Conservation (phyloP, 148 eudicot genomes). For the Chenopodium formosanum region DNA sequence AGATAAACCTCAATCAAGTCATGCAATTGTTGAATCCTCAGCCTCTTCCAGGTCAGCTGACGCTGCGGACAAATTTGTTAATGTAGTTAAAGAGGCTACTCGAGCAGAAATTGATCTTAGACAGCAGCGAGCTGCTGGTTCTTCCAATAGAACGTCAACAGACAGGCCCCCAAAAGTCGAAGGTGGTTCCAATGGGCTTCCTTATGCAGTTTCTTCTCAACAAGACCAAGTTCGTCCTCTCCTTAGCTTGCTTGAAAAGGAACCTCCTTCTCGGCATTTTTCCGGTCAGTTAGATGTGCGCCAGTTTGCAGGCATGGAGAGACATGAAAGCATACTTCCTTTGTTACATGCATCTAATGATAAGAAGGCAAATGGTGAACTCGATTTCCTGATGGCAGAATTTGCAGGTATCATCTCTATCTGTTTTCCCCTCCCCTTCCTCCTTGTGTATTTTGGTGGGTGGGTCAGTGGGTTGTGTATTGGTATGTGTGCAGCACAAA, state of each 20-base stretch:
- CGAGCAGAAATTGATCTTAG: slow-evolving; percentile 57
- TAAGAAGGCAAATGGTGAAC: slow-evolving; percentile 72
- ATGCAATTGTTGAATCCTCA: slow-evolving; percentile 45
- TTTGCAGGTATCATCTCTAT: slow-evolving; percentile 61
- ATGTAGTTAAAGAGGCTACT: slow-evolving; percentile 45
- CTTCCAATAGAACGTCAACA: slow-evolving; percentile 48
- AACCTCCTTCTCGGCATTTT: slow-evolving; percentile 86
- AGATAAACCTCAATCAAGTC: slow-evolving; percentile 61
- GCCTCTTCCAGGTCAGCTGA: slow-evolving; percentile 51
- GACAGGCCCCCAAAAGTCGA: slow-evolving; percentile 58
- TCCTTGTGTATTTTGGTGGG: background rate
- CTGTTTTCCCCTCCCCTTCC: slow-evolving; percentile 1
- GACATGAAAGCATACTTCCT: slow-evolving; percentile 79
- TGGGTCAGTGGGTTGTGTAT: background rate
- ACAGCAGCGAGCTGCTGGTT: slow-evolving; percentile 46
- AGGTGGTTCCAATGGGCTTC: slow-evolving; percentile 53
- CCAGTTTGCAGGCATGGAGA: slow-evolving; percentile 72
- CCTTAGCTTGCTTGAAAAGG: slow-evolving; percentile 90
- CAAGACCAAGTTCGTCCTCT: slow-evolving; percentile 88
- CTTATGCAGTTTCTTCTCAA: slow-evolving; percentile 45
- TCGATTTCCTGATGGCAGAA: slow-evolving; percentile 89
- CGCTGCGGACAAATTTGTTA: slow-evolving; percentile 50
- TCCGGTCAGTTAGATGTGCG: slow-evolving; percentile 91
- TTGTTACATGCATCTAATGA: slow-evolving; percentile 78
- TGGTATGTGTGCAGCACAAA: background rate